Evolutionary conservation across 2,329 filamentous ascomycete genomes (phyloP), one percentile per base, ranked within the genome.

Genomic region (Aspergillus fijiensis): DNA sequence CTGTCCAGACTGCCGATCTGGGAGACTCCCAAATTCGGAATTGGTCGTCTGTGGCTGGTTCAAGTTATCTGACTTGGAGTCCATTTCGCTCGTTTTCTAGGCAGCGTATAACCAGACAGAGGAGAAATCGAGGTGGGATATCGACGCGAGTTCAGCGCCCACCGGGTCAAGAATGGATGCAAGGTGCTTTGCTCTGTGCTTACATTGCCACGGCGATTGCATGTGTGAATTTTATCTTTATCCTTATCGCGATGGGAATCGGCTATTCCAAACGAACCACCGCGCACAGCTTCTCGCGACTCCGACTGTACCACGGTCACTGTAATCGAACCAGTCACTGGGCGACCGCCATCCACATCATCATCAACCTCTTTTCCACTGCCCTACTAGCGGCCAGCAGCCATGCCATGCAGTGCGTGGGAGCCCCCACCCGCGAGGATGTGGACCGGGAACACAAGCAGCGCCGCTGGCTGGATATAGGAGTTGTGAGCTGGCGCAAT

Each of bases 341-440:
- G 35, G 50, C 19, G 35, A 58, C 48, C 5, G 71, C 66, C 60
- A 50, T 72, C 10, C 74, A 77, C 61, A 23, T 76, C 4, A 49
- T 65, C 1, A 76, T 78, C 57, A 78, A 77, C 49, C 58, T 72
- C 10, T 53, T 77, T 6, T 71, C 70, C 27, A 76, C 72, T 1
- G 25, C 70, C 2, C 60, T 77, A 0, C 64, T 77, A 1, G 65
- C 64, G 7, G 70, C 71, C 0, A 72, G 69, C 31, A 77, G 76
- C 54, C 74, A 74, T 63, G 68, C 65, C 56, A 76, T 77, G 73
- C 75, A 77, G 63, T 70, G 64, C 51, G 58, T 75, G 5, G 60
- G 55, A 9, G 67, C 72, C 2, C 75, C 75, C 0, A 72, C 70
- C 2, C 61, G 74, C 25, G 49, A 61, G 5, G 72, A 75, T 25